phyloP scores from a whole-genome alignment of 2,329 filamentous ascomycete genomes.

The Sordariomycetes sp. region DNA sequence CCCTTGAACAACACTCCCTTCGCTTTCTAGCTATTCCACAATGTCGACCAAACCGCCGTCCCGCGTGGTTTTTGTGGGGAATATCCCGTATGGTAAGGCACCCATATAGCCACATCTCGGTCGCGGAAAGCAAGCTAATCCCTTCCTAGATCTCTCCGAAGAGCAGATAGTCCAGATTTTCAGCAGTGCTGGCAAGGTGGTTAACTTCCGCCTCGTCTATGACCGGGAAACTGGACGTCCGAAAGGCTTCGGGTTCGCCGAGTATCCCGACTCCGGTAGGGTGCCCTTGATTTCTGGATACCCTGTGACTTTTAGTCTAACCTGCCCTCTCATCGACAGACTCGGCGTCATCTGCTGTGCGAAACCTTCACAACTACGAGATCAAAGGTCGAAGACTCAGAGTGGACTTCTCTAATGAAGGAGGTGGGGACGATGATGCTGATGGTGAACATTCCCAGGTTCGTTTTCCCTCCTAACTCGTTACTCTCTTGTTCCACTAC shows the following conservation, averaged over 20 bases:
- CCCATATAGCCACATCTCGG: background rate
- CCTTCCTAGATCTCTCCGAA: conserved; percentile 71
- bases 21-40: conserved; percentile 17
- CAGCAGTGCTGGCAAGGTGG: conserved; percentile 76
- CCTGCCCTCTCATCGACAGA: conserved; percentile 26
- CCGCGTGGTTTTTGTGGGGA: conserved; percentile 74
- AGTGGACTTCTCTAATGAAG: conserved; percentile 94
- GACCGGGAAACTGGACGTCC: conserved; percentile 90
- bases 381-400: conserved; percentile 89
- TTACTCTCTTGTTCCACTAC: background rate
- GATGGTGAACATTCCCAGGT: conserved; percentile 13
- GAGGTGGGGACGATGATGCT: conserved; percentile 59
- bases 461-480: background rate
- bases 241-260: conserved; percentile 94
- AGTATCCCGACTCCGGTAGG: conserved; percentile 82
- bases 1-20: background rate
- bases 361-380: conserved; percentile 91
- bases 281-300: background rate
- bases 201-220: conserved; percentile 84
- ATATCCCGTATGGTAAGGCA: conserved; percentile 65
- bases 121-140: background rate
- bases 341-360: conserved; percentile 83
- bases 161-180: conserved; percentile 95
- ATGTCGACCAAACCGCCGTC: conserved; percentile 69
- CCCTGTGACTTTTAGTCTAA: background rate